These are phyloP conservation scores for Dendrobium officinale DNA, from an alignment of 106 monocot genomes.

Conservation along the genomic window DNA sequence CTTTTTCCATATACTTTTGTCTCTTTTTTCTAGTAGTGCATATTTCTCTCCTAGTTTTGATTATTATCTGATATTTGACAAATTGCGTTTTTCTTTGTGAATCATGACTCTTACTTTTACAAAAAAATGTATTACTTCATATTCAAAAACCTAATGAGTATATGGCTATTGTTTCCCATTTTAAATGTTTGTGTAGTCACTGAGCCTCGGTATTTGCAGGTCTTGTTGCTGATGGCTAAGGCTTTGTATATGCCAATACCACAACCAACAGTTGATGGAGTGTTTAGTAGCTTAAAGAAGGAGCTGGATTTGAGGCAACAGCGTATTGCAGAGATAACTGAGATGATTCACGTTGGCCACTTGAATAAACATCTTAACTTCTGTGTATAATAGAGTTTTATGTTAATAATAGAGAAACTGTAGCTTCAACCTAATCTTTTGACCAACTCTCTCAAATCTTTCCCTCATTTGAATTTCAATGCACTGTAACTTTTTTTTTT, in stretches of 20 bases:
- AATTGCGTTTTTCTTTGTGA: not conserved
- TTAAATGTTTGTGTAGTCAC: not conserved
- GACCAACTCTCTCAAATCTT: not conserved
- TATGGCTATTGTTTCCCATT: not conserved
- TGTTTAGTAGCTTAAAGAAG: conserved; percentile 3
- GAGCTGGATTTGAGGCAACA: conserved; percentile 65
- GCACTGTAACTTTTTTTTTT: not conserved
- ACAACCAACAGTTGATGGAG: not conserved
- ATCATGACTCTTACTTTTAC: not conserved
- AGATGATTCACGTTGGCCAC: conserved; percentile 92
- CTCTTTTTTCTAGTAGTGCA: not conserved
- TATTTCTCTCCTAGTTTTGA: conserved; percentile 1
- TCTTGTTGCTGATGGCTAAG: conserved; percentile 85
- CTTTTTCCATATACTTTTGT: not conserved
- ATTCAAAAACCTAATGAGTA: not conserved
- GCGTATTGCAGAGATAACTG: conserved; percentile 81
- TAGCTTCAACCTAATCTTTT: not conserved
- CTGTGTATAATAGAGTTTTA: not conserved
- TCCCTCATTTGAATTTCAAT: not conserved
- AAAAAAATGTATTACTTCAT: not conserved
- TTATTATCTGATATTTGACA: not conserved
- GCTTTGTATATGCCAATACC: conserved; percentile 20
- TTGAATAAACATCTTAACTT: not conserved
- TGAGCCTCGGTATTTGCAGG: conserved; percentile 26
- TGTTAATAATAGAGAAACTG: conserved; percentile 1